Base-by-base conservation (phyloP, 2,329 filamentous ascomycete species). In the Thyridium curvatum region DNA sequence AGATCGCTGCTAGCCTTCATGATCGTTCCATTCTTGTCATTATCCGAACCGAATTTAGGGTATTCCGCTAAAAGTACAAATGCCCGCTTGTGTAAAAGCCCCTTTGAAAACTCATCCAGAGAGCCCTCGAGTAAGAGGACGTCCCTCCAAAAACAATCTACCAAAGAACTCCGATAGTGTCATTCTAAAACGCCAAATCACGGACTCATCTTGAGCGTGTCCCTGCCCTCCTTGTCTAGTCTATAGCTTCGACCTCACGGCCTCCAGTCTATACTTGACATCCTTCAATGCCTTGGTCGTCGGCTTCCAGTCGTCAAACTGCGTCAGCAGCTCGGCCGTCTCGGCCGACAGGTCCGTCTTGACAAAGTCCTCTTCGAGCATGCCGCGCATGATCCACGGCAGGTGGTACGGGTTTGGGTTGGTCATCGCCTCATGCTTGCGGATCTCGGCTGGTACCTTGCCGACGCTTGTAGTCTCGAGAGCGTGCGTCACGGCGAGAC, bases 261-360 rank as follows among this genome's bases (percentile, higher is more conserved):
- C 91, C 64, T 97, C 93, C 15, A 98, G 69, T 45, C 93, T 74
- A 61, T 94, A 97, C 61, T 94, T 94, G 34, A 98, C 90, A 61
- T 98, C 93, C 64, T 93, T 95, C 41, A 98, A 65, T 32, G 86
- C 86, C 66, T 97, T 98, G 8, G 82, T 94, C 0, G 71, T 74
- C 1, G 93, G 93, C 55, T 85, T 90, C 93, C 93, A 98, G 38
- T 86, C 80, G 57, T 97, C 90, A 60, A 97, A 98, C 59, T 94
- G 81, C 43, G 70, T 71, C n/a, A 98, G 67, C 37, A 98, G 62
- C 53, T 88, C 77, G 43, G 77, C 76, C 7, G 87, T 88, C 63
- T 98, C 93, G 2, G 72, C 64, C 26, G 78, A 78, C 14, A 94
- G 65, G 55, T 94, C 85, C 16, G 79, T 86, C 59, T 85, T 89